Conservation (phyloP, 192 early-diverging fungal species). For the Linnemannia exigua region DNA sequence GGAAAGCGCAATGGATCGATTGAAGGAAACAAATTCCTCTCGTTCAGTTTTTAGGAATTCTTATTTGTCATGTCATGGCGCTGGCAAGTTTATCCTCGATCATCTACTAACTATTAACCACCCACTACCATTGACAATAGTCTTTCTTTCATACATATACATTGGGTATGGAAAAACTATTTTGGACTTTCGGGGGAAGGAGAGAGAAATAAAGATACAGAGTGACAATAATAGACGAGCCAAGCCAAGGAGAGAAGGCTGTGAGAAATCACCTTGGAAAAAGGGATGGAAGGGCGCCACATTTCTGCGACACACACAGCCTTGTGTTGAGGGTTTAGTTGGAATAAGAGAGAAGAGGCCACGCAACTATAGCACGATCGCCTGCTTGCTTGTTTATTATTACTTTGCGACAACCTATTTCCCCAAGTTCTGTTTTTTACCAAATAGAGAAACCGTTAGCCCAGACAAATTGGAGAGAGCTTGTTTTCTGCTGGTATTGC, state of each 20-base stretch:
- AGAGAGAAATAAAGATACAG: neutral
- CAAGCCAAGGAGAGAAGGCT: constrained; percentile 1
- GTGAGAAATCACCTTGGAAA: neutral
- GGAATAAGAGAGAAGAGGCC: neutral
- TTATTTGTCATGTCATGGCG: neutral
- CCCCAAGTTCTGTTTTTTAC: neutral
- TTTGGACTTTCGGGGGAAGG: constrained; percentile 1
- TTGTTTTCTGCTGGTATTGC: too few species aligned
- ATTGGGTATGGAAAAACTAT: constrained; percentile 1
- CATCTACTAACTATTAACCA: neutral
- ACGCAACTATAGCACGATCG: neutral
- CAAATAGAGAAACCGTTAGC: constrained; percentile 1
- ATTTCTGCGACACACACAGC: constrained; percentile 4
- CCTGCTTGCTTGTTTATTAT: neutral
- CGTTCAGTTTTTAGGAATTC: neutral
- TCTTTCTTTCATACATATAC: neutral
- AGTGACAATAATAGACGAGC: neutral
- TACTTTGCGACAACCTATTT: neutral
- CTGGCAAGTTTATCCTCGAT: neutral
- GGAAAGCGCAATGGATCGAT: neutral
- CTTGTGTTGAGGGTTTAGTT: neutral
- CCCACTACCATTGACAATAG: neutral
- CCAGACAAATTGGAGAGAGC: neutral
- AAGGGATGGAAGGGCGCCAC: neutral
- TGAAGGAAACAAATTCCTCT: neutral